Conservation (phyloP, 495 filamentous ascomycete species). For the Tuber microsphaerosporum region DNA sequence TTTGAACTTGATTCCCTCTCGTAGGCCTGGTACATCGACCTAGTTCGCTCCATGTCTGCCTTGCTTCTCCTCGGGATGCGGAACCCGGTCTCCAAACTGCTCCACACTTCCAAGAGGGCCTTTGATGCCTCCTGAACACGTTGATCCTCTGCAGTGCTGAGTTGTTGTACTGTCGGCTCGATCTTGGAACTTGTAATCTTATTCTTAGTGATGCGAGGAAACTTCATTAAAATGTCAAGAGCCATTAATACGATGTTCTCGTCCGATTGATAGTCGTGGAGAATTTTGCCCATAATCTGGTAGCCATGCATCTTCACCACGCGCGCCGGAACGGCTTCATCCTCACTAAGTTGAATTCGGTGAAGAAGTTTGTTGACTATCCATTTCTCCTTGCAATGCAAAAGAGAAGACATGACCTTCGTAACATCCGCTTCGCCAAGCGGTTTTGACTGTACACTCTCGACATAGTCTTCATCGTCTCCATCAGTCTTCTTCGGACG, state of each 20-base stretch:
- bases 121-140: slow-evolving; percentile 61
- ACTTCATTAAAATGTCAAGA: slow-evolving; percentile 77
- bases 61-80: slow-evolving; percentile 69
- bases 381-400: slow-evolving; percentile 99
- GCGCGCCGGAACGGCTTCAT: slow-evolving; percentile 78
- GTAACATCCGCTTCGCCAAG: slow-evolving; percentile 77
- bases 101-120: slow-evolving; percentile 73
- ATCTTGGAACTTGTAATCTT: slow-evolving; percentile 97
- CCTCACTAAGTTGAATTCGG: slow-evolving; percentile 81
- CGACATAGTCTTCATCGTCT: slow-evolving; percentile 94
- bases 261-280: slow-evolving; percentile 79
- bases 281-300: slow-evolving; percentile 77
- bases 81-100: slow-evolving; percentile 82
- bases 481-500: slow-evolving; percentile 85
- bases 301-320: slow-evolving; percentile 97
- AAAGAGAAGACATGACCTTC: slow-evolving; percentile 96
- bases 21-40: slow-evolving; percentile 24
- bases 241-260: slow-evolving; percentile 81
- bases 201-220: slow-evolving; percentile 88
- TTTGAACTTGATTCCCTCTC: slow-evolving; percentile 31
- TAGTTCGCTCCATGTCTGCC: slow-evolving; percentile 32
- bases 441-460: slow-evolving; percentile 73
- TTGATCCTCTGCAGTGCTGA: slow-evolving; percentile 62
- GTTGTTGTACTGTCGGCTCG: slow-evolving; percentile 67
- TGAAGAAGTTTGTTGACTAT: slow-evolving; percentile 90